Evolutionary conservation across 2,329 filamentous ascomycete species (phyloP).

Genomic region (Pseudopyricularia javanii): DNA sequence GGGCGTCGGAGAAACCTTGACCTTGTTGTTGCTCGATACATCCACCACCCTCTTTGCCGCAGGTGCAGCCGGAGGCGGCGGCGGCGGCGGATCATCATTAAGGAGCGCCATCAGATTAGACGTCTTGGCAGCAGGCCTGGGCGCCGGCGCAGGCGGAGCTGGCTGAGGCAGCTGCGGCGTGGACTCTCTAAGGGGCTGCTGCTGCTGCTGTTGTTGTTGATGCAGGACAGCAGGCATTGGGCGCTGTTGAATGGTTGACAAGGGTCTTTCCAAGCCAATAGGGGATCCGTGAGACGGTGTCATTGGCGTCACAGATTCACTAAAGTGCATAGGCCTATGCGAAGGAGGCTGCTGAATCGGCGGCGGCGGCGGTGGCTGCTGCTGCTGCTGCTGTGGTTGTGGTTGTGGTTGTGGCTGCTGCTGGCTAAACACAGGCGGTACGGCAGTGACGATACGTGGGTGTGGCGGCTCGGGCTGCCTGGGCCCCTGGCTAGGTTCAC

Average conservation of each 20-base stretch:
- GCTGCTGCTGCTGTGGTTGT: slow-evolving; percentile 16
- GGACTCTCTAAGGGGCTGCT: neutral
- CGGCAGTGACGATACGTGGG: slow-evolving; percentile 22
- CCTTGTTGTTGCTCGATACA: slow-evolving; percentile 17
- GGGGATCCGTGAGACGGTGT: neutral
- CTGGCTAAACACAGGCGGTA: slow-evolving; percentile 18
- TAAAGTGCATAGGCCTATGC: neutral
- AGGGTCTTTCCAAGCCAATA: neutral
- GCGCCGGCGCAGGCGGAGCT: slow-evolving; percentile 25
- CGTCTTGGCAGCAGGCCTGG: slow-evolving; percentile 35
- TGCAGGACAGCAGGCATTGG: slow-evolving; percentile 14
- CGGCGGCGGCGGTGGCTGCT: neutral
- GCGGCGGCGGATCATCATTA: slow-evolving; percentile 44
- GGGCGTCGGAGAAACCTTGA: slow-evolving; percentile 4
- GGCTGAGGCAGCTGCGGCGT: slow-evolving; percentile 4
- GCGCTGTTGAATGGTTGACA: slow-evolving; percentile 13
- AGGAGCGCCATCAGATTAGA: slow-evolving; percentile 52
- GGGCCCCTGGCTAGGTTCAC: slow-evolving; percentile 26
- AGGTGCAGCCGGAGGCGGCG: slow-evolving; percentile 19
- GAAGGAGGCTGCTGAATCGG: slow-evolving; percentile 5
- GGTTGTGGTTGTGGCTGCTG: slow-evolving; percentile 21
- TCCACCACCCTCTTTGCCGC: slow-evolving; percentile 33
- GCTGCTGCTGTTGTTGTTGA: slow-evolving; percentile 16
- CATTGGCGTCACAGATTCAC: neutral
- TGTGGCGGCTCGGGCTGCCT: slow-evolving; percentile 28